A percentile compares a stretch with the other conserved stretches of the same genome.
Conservation (phyloP, 345 rosid genomes). For the Mercurialis annua region DNA sequence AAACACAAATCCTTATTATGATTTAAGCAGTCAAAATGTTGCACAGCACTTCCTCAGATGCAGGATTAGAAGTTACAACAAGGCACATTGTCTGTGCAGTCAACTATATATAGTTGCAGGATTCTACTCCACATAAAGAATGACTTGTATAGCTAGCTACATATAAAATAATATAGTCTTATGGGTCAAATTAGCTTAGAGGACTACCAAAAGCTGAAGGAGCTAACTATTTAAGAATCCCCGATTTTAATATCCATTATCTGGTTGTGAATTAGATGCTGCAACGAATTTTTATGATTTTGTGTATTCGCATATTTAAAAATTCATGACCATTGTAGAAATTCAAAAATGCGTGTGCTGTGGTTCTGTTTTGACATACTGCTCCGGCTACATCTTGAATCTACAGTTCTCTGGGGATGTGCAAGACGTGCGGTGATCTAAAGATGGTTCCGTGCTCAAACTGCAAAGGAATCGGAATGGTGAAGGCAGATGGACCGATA, state of each 20-base stretch:
- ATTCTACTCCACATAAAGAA: neutral
- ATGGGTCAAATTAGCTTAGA: too few species aligned
- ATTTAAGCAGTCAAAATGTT: too few species aligned
- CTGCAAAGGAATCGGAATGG: constrained; percentile 70
- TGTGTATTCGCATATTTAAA: neutral
- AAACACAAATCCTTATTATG: neutral
- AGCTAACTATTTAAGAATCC: too few species aligned
- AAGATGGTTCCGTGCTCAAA: constrained; percentile 68
- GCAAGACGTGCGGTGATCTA: constrained; percentile 78
- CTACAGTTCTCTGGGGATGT: constrained; percentile 80
- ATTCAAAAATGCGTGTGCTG: neutral
- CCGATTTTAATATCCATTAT: neutral
- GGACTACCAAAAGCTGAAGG: too few species aligned
- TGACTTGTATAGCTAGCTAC: neutral
- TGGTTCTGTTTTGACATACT: neutral
- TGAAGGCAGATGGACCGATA: constrained; percentile 51
- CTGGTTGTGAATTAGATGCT: neutral
- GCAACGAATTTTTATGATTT: neutral
- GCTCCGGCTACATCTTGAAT: constrained; percentile 4
- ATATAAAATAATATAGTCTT: neutral
- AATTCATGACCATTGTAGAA: neutral
- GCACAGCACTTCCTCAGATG: neutral
- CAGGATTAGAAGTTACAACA: neutral
- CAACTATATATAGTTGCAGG: neutral
- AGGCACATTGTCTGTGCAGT: neutral